These are phyloP conservation scores for Pelomyxa schiedti DNA, from an alignment of 78 protist genomes.

Conservation along the genomic window DNA sequence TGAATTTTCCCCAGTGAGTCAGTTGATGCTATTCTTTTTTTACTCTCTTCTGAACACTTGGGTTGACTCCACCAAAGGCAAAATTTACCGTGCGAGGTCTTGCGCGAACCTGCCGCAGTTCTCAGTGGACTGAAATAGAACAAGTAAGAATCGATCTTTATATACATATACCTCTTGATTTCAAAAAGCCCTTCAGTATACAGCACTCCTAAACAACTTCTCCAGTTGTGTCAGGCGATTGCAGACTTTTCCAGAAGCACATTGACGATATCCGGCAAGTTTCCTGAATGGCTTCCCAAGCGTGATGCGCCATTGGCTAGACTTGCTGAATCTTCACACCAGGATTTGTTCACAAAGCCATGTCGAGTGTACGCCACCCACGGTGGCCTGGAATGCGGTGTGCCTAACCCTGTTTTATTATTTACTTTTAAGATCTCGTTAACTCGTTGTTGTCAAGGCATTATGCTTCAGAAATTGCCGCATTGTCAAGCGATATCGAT, in stretches of 20 bases:
- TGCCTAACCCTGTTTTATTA: too few relatives aligned
- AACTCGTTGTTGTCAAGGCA: too few relatives aligned
- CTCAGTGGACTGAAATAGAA: not conserved
- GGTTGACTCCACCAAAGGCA: too few relatives aligned
- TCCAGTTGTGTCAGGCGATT: not conserved
- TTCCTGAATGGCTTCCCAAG: not conserved
- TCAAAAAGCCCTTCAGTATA: too few relatives aligned
- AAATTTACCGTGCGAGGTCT: too few relatives aligned
- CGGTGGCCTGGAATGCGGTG: slow-evolving; percentile 38
- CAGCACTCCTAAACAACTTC: too few relatives aligned
- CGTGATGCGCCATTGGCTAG: not conserved
- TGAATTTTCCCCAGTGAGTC: too few relatives aligned
- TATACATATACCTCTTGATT: too few relatives aligned
- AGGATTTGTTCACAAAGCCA: not conserved
- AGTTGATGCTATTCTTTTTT: too few relatives aligned
- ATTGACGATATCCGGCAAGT: not conserved
- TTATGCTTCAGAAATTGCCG: slow-evolving; percentile 4
- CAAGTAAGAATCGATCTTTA: too few relatives aligned
- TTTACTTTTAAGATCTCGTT: too few relatives aligned
- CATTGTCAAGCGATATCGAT: slow-evolving; percentile 11
- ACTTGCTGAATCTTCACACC: not conserved
- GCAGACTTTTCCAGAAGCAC: not conserved
- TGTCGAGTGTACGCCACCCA: slow-evolving; percentile 15
- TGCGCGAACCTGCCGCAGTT: not conserved
- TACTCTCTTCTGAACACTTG: too few relatives aligned